phyloP scores from a whole-genome alignment of 768 basidiomycete species.

The Suillus subluteus region DNA sequence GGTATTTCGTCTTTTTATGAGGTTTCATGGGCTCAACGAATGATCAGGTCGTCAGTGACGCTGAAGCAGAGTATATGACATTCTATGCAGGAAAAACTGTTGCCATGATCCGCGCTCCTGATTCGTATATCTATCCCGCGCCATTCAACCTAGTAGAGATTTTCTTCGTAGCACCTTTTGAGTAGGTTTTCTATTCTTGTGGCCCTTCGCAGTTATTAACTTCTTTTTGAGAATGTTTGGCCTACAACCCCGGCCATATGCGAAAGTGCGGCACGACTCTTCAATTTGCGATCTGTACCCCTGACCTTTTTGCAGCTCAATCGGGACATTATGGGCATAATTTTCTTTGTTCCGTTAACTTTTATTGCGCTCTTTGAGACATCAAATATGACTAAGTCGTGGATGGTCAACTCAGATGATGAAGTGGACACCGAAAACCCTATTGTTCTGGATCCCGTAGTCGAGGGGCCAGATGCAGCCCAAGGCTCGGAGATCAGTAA shows the following conservation, averaged over 20 bases:
- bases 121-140: conserved; percentile 82
- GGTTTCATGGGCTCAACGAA: conserved; percentile 7
- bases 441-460: conserved; percentile 58
- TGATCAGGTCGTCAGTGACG: conserved; percentile 73
- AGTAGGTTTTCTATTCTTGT: conserved; percentile 53
- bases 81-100: conserved; percentile 91
- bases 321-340: conserved; percentile 68
- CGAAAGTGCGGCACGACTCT: conserved; percentile 43
- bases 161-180: conserved; percentile 80
- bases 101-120: conserved; percentile 84
- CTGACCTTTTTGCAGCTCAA: conserved; percentile 57
- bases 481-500: conserved; percentile 68
- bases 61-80: conserved; percentile 87
- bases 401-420: conserved; percentile 67
- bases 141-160: conserved; percentile 91
- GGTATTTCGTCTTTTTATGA: conserved; percentile 24
- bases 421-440: conserved; percentile 61
- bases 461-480: conserved; percentile 56
- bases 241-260: conserved; percentile 58
- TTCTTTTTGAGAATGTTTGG: conserved; percentile 41
- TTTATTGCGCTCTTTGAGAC: conserved; percentile 76
- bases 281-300: neutral
- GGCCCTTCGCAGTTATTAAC: conserved; percentile 10
- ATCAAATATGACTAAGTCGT: conserved; percentile 56
- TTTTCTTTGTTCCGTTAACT: conserved; percentile 84